A percentile compares a stretch with the other conserved stretches of the same genome.
Conservation (phyloP, 1,284 basidiomycete genomes). For the Leccinum griseonigrum region DNA sequence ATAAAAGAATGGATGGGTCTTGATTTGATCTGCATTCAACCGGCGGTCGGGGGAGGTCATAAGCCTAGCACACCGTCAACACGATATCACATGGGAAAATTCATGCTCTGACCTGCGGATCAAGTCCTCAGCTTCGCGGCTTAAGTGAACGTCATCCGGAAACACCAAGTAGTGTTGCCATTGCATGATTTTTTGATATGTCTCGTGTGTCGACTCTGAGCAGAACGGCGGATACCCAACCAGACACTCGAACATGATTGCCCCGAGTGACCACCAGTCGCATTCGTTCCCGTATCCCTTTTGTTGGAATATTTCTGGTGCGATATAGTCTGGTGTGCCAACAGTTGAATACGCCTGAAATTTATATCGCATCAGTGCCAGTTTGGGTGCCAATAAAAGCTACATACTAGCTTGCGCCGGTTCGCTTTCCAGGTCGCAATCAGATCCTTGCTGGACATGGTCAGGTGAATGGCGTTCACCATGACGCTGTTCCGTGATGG, state of each 20-base stretch:
- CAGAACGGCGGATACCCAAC: constrained; percentile 98
- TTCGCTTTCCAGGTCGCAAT: constrained; percentile 99
- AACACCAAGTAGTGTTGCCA: constrained; percentile 89
- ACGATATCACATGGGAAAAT: constrained; percentile 1
- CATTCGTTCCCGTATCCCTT: constrained; percentile 98
- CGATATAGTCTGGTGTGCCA: constrained; percentile 98
- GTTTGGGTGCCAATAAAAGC: not conserved
- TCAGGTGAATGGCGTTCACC: constrained; percentile 90
- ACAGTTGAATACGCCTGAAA: constrained; percentile 96
- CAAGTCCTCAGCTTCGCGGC: constrained; percentile 90
- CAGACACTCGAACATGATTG: constrained; percentile 98
- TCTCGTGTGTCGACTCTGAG: constrained; percentile 97
- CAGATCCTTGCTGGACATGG: constrained; percentile 86
- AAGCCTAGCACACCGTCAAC: constrained; percentile 45
- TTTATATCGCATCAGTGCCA: not conserved
- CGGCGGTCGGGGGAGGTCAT: constrained; percentile 87
- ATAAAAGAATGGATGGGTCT: constrained; percentile 93
- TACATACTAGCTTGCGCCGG: constrained; percentile 82
- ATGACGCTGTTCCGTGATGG: constrained; percentile 75
- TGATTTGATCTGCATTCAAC: constrained; percentile 85
- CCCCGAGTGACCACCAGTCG: constrained; percentile 97
- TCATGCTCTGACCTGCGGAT: constrained; percentile 61
- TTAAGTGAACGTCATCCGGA: constrained; percentile 95
- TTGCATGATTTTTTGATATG: constrained; percentile 97
- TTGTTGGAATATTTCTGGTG: constrained; percentile 97